A percentile compares a stretch with the other conserved stretches of the same genome.
phyloP scores from a whole-genome alignment of 371 early-diverging fungal genomes.

The Actinomortierella ambigua region DNA sequence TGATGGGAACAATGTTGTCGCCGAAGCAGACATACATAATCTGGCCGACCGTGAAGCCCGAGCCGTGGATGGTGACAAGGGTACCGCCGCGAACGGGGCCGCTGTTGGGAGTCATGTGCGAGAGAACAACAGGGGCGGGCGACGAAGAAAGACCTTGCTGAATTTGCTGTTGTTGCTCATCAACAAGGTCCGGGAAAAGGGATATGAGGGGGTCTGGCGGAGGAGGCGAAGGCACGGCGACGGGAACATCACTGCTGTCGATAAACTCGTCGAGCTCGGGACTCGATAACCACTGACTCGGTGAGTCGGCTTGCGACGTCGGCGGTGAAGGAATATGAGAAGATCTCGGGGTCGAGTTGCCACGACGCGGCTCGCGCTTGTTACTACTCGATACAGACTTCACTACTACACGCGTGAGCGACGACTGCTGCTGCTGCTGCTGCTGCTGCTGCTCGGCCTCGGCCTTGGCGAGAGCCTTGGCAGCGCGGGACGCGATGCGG shows the following conservation, averaged over 20 bases:
- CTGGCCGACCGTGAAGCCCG: conserved; percentile 36
- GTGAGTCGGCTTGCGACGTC: conserved; percentile 29
- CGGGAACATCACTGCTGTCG: conserved; percentile 35
- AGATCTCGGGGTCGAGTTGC: too few relatives aligned
- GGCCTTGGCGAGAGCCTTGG: conserved; percentile 26
- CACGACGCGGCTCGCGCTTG: conserved; percentile 14
- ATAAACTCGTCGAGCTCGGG: conserved; percentile 43
- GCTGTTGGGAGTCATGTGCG: conserved; percentile 43
- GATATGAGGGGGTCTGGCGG: conserved; percentile 42
- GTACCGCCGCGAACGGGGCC: conserved; percentile 41
- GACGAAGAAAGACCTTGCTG: conserved; percentile 12
- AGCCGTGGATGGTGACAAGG: conserved; percentile 38
- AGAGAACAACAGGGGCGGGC: conserved; percentile 12
- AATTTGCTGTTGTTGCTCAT: conserved; percentile 25
- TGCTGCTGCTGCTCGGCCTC: conserved; percentile 15
- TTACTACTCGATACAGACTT: conserved; percentile 14
- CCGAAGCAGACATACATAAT: conserved; percentile 43
- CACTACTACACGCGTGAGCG: conserved; percentile 11
- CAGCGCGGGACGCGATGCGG: conserved; percentile 37
- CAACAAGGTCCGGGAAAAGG: conserved; percentile 29
- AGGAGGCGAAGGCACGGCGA: conserved; percentile 39
- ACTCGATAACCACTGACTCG: conserved; percentile 24
- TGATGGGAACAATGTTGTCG: conserved; percentile 30
- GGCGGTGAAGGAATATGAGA: conserved; percentile 38
- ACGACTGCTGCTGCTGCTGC: conserved; percentile 14